phyloP scores from a whole-genome alignment of 176 grass and related monocot genomes.

The Oryza brachyantha region DNA sequence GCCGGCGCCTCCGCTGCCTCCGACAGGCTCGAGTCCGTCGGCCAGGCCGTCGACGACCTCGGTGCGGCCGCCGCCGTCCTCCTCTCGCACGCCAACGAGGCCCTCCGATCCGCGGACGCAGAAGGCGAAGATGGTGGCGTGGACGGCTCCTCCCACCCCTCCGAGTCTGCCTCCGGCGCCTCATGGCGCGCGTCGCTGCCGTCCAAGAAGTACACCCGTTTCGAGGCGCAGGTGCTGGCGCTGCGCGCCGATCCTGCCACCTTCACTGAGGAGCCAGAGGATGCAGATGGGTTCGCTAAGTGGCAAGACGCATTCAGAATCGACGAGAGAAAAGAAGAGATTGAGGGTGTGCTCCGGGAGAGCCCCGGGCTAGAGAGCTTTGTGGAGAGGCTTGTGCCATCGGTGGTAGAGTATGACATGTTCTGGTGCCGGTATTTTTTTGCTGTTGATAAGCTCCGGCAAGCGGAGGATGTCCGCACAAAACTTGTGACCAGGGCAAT shows the following conservation, averaged over 20 bases:
- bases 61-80: slow-evolving; percentile 51
- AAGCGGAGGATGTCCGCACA: slow-evolving; percentile 78
- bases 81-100: slow-evolving; percentile 74
- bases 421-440: slow-evolving; percentile 93
- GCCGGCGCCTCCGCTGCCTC: slow-evolving; percentile 56
- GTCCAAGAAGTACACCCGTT: slow-evolving; percentile 73
- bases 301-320: slow-evolving; percentile 61
- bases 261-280: slow-evolving; percentile 65
- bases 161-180: slow-evolving; percentile 16
- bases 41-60: slow-evolving; percentile 68
- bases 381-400: slow-evolving; percentile 84
- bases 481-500: slow-evolving; percentile 83
- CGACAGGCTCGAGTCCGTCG: slow-evolving; percentile 70
- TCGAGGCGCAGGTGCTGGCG: slow-evolving; percentile 75
- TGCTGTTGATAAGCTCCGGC: slow-evolving; percentile 73
- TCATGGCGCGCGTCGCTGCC: slow-evolving; percentile 44
- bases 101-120: slow-evolving; percentile 48
- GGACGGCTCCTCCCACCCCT: slow-evolving; percentile 18
- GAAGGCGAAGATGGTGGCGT: slow-evolving; percentile 20
- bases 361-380: slow-evolving; percentile 78
- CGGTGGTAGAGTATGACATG: slow-evolving; percentile 66
- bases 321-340: slow-evolving; percentile 50
- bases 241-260: slow-evolving; percentile 63
- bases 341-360: slow-evolving; percentile 65
- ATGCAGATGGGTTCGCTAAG: slow-evolving; percentile 48